Conservation (phyloP, 2,329 filamentous ascomycete species). For the Arthrobotrys megalospora region DNA sequence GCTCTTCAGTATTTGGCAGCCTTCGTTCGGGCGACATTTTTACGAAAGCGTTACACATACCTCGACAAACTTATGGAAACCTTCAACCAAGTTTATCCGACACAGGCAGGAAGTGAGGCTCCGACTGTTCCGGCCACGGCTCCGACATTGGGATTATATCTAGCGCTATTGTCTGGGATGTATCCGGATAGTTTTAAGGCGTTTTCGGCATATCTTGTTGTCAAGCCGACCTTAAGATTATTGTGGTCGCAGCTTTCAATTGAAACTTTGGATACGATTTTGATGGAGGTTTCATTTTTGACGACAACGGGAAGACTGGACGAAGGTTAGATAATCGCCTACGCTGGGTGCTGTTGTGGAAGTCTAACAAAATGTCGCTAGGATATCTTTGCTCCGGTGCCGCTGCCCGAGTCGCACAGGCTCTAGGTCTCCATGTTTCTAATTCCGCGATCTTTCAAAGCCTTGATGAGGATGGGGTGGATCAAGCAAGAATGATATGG, state of each 20-base stretch:
- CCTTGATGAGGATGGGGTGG: slow-evolving; percentile 38
- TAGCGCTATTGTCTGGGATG: slow-evolving; percentile 56
- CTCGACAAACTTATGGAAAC: slow-evolving; percentile 53
- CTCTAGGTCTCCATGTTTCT: slow-evolving; percentile 54
- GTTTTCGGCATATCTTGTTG: slow-evolving; percentile 46
- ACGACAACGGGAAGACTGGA: slow-evolving; percentile 54
- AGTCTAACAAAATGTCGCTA: neutral
- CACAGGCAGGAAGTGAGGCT: slow-evolving; percentile 22
- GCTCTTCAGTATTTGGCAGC: slow-evolving; percentile 31
- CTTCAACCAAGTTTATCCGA: slow-evolving; percentile 52
- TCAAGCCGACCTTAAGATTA: slow-evolving; percentile 47
- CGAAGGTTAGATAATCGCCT: slow-evolving; percentile 35
- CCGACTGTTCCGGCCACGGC: slow-evolving; percentile 48
- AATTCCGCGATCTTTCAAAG: slow-evolving; percentile 48
- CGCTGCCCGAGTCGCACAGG: slow-evolving; percentile 48
- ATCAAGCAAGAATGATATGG: slow-evolving; percentile 58
- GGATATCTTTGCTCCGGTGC: slow-evolving; percentile 49
- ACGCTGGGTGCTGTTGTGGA: neutral
- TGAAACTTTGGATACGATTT: slow-evolving; percentile 49
- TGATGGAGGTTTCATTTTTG: slow-evolving; percentile 56
- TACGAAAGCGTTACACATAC: slow-evolving; percentile 50
- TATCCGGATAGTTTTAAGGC: slow-evolving; percentile 56
- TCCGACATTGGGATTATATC: slow-evolving; percentile 43
- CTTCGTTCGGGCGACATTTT: slow-evolving; percentile 34
- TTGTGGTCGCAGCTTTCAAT: slow-evolving; percentile 57